Conservation (phyloP, 257 asterid genomes). For the Solanum commersonii region DNA sequence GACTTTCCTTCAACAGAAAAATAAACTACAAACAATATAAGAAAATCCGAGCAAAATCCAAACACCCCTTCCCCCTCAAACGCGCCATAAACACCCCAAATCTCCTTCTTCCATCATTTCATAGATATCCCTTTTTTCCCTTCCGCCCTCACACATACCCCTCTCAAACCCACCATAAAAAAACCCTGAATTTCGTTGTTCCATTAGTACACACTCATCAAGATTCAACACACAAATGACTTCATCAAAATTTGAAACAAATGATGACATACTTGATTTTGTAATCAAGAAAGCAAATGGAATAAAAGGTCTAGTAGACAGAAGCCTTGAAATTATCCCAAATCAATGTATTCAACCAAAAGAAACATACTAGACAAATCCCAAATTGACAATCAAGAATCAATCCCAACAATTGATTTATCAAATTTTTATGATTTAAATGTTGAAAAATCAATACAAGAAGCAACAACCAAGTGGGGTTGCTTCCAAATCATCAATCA, state of each 20-base stretch:
- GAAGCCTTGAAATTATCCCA: slow-evolving; percentile 19
- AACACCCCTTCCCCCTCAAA: too few relatives aligned
- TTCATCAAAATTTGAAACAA: not conserved
- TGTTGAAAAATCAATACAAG: slow-evolving; percentile 17
- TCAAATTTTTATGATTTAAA: slow-evolving; percentile 22
- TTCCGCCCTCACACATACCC: too few relatives aligned
- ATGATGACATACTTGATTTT: slow-evolving; percentile 23
- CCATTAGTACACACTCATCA: not conserved
- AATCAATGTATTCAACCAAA: slow-evolving; percentile 23
- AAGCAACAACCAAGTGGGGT: slow-evolving; percentile 41
- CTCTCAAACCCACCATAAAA: too few relatives aligned
- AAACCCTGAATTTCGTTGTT: not conserved
- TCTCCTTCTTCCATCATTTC: too few relatives aligned
- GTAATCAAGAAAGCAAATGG: slow-evolving; percentile 30
- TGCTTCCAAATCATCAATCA: slow-evolving; percentile 48
- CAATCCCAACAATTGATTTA: slow-evolving; percentile 34
- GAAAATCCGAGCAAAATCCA: too few relatives aligned
- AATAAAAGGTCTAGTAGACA: slow-evolving; percentile 29
- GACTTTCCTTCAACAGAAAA: too few relatives aligned
- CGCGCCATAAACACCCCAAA: too few relatives aligned
- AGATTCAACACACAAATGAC: not conserved
- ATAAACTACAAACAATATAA: too few relatives aligned
- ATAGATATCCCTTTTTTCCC: too few relatives aligned
- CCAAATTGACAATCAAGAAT: slow-evolving; percentile 7
- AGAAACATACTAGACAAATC: slow-evolving; percentile 16